Base-by-base conservation (phyloP, 176 grass and related monocot genomes). In the Hsuehochloa calcarea region DNA sequence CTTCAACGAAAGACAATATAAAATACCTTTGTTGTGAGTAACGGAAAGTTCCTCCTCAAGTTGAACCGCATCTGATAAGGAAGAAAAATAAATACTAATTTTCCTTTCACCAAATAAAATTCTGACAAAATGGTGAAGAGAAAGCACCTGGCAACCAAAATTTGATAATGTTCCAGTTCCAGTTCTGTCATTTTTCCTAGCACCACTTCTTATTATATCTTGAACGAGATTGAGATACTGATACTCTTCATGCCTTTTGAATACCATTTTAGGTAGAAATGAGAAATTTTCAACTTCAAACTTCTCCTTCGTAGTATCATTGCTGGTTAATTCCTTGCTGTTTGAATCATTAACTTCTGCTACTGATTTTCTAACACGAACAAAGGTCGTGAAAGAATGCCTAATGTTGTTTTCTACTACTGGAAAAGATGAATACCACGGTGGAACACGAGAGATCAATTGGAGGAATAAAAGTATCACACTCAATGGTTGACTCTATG, bases 101-200 rank as follows among this genome's bases (percentile, higher is more conserved):
- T 68, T 70, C 10, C 55, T 26, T 20, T 78, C 3, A 74, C 50
- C 81, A 87, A 58, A 83, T 71, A 26, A 17, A 34, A 89, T 16
- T 49, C 19, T 49, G 4, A 68, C 78, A 80, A 20, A 55, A 50
- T 12, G 27, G 45, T 16, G 50, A 70, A 60, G 75, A 66, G 45
- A 78, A 65, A 66, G 72, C 89, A 97, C 95, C 92, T 97, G 95
- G 45, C 90, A 97, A 58, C 95, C 95, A 74, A 97, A 94, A 87
- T 94, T 94, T 58, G 95, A 97, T 63, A 94, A 82, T 47, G 92
- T 97, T 84, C 95, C 95, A 27, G 95, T 97, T 70, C 92, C 95
- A 67, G 95, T 97, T 65, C 95, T 88, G 15, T 97, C 95, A 91
- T 89, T 86, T 89, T 91, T 97, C 27, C 44, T 72, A 51, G 84